Evolutionary conservation across 768 basidiomycete genomes (phyloP), one percentile per base, ranked within the genome.

Genomic region (Trametes coccinea): DNA sequence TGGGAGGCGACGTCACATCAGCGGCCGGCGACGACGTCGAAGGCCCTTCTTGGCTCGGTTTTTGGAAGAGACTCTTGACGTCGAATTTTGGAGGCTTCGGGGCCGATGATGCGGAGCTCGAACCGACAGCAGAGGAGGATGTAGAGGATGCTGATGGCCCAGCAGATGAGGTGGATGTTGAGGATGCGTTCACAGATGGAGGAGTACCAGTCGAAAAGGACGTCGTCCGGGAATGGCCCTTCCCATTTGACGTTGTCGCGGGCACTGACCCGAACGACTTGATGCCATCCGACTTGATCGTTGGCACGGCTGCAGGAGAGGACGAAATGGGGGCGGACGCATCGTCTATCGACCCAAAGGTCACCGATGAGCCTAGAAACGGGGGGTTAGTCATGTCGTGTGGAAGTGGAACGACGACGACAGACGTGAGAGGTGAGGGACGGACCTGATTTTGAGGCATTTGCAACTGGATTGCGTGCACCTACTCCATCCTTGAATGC

Each of bases 281-380:
- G 68, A 93, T 88, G 69, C 76, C 82, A 69, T 88, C 88, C 64
- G 85, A 79, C 78, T 86, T 89, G 71, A 85, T 78, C 66, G 76
- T 81, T 60, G 79, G 84, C 65, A 78, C 78, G 44, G 86, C 81
- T 56, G 91, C 89, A 39, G 93, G 92, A 8, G 92, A 92, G 48
- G 92, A 89, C 39, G 92, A 90, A 69, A 93, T 87, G 62, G 88
- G 82, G 55, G 91, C 86, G 66, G 78, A 73, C 10, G 81, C 83
- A 75, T 92, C 90, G 77, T 93, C 89, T 81, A 95, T 91, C 49
- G 93, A 93, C 68, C 94, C 94, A 78, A 95, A 95, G 52, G 89
- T 90, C 66, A 96, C 87, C 54, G 83, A 77, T 59, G 86, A 84
- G 69, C 82, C 85, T 90, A 37, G 34, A 37, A 37, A 37, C 34